Base-by-base conservation (phyloP, 768 basidiomycete genomes). In the Leccinum incarnatum region DNA sequence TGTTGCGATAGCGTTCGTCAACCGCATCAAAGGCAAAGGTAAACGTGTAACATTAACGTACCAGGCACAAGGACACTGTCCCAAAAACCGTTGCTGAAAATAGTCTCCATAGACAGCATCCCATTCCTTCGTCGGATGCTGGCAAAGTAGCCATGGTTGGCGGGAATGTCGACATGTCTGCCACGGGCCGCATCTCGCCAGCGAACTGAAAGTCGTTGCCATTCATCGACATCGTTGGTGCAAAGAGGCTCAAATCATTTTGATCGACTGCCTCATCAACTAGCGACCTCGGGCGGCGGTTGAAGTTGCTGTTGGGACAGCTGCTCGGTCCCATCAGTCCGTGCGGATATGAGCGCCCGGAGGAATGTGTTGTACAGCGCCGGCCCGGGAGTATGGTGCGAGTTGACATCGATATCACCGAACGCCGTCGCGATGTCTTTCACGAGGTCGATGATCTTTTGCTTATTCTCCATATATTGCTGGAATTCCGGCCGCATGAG, bases 11-110 rank as follows among this genome's bases (percentile, higher is more conserved):
- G 27, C 32, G 57, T 47, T 60, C 27, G 48, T 57, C 51, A 59
- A 52, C 56, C 4, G 53, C 11, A 34, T 36, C 40, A n/a, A 42
- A 42, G n/a, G 40, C 14, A 53, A 27, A 27, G 27, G 27, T 27
- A 27, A 27, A 27, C 27, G 27, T 51, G 37, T 14, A 27, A 34
- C 9, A 49, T 42, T 46, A 49, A 79, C 85, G 57, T 67, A 90
- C 91, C 92, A 61, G 92, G 92, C 25, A 94, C 87, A 36, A 94
- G 82, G 66, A 93, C 85, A 63, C 81, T 92, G 72, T 93, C 93
- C 93, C 92, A 94, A 72, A 94, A 94, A 45, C 84, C 85, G 58
- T 79, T 84, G 60, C 84, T 87, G 54, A 94, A 77, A 47, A 93
- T 87, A 66, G 84, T 87, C 65, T 93, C 92, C 88, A 94, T 92